Evolutionary conservation across 2,329 filamentous ascomycete species (phyloP).

Genomic region (Alternaria ethzedia): DNA sequence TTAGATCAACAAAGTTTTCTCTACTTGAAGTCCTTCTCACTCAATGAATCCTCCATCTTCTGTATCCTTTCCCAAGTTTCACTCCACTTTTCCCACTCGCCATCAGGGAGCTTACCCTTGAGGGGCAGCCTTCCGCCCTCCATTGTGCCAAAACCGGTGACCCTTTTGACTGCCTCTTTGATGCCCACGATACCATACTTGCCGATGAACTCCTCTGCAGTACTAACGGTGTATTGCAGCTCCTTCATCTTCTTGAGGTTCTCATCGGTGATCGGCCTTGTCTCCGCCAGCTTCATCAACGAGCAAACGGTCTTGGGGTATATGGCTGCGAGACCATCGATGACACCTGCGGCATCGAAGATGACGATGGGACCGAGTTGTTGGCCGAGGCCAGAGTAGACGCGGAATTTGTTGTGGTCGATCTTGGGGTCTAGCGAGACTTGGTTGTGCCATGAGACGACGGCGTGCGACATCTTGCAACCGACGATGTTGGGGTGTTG

Average conservation of each 20-base stretch:
- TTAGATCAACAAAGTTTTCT: not conserved
- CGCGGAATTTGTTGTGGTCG: constrained; percentile 64
- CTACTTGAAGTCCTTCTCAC: constrained; percentile 33
- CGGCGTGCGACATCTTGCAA: constrained; percentile 72
- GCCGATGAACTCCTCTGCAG: constrained; percentile 67
- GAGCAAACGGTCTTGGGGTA: constrained; percentile 68
- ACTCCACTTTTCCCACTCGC: constrained; percentile 60
- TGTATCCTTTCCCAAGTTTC: constrained; percentile 40
- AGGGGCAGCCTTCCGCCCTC: constrained; percentile 67
- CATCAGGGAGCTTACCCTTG: constrained; percentile 63
- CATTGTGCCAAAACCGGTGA: constrained; percentile 65
- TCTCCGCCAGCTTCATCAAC: constrained; percentile 60
- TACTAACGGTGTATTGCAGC: constrained; percentile 67
- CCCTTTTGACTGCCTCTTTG: constrained; percentile 66
- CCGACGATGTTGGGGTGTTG: constrained; percentile 71
- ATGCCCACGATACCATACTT: constrained; percentile 68
- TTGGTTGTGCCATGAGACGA: constrained; percentile 68
- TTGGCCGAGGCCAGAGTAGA: constrained; percentile 70
- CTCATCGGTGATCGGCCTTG: constrained; percentile 42
- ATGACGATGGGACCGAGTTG: constrained; percentile 68
- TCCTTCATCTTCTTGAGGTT: constrained; percentile 58
- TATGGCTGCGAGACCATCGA: constrained; percentile 70
- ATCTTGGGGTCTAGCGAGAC: constrained; percentile 66
- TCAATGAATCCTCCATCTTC: constrained; percentile 39
- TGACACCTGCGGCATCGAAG: constrained; percentile 69